phyloP scores from a whole-genome alignment of 371 early-diverging fungal genomes.

The Mucor mucedo region DNA sequence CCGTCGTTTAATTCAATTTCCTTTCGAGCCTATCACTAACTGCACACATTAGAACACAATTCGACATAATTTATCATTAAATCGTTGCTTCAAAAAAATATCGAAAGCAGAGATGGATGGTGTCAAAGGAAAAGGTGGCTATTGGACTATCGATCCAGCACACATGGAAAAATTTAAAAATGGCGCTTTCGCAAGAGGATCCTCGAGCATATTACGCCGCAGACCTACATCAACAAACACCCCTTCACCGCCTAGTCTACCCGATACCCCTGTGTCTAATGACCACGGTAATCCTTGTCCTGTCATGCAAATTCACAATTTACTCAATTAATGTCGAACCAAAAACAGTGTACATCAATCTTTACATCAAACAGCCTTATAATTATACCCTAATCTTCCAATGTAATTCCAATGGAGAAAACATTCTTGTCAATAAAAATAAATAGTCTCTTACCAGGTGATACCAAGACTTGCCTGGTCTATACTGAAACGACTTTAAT shows the following conservation, averaged over 20 bases:
- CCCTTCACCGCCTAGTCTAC: not conserved
- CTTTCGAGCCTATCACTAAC: not conserved
- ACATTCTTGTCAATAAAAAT: too few species aligned
- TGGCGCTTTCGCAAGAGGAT: slow-evolving; percentile 40
- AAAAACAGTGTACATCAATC: too few species aligned
- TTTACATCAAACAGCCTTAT: too few species aligned
- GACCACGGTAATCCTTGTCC: slow-evolving; percentile 9
- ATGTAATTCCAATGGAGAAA: too few species aligned
- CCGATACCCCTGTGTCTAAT: not conserved
- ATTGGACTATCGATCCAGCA: slow-evolving; percentile 60
- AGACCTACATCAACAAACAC: slow-evolving; percentile 7
- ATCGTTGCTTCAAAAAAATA: slow-evolving; percentile 74
- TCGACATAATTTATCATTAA: slow-evolving; percentile 81
- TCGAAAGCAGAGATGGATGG: slow-evolving; percentile 63
- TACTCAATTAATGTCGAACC: slow-evolving; percentile 5
- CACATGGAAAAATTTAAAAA: slow-evolving; percentile 41
- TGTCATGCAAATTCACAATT: slow-evolving; percentile 16
- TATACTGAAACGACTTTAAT: too few species aligned
- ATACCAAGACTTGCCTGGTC: too few species aligned
- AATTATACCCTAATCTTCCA: too few species aligned
- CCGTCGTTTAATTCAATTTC: not conserved
- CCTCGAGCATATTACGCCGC: slow-evolving; percentile 23
- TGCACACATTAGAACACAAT: slow-evolving; percentile 67
- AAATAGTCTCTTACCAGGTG: too few species aligned
- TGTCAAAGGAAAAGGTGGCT: slow-evolving; percentile 56